Conservation (phyloP, 305 asterid genomes). For the Striga hermonthica region DNA sequence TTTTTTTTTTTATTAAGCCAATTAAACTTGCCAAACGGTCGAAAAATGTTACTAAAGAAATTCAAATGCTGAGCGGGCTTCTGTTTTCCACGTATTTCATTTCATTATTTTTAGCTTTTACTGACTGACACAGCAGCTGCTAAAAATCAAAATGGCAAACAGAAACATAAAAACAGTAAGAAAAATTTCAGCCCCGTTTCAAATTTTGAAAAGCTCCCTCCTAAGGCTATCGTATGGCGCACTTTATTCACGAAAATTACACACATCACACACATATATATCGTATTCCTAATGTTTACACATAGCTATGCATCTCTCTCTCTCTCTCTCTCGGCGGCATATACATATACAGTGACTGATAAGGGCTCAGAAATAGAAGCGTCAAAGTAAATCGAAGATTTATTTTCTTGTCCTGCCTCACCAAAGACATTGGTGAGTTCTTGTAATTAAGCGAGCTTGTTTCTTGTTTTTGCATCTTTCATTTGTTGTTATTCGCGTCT, state of each 20-base stretch:
- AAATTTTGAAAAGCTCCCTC: conserved; percentile 44
- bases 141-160: too few species aligned
- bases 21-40: too few species aligned
- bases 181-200: conserved; percentile 20
- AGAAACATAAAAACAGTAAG: too few species aligned
- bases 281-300: conserved; percentile 7
- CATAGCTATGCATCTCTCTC: conserved; percentile 22
- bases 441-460: conserved; percentile 28
- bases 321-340: not conserved
- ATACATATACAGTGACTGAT: not conserved
- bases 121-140: too few species aligned
- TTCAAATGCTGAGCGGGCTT: too few species aligned
- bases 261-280: conserved; percentile 4
- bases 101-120: too few species aligned
- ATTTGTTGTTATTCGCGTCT: not conserved
- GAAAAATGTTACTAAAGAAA: too few species aligned
- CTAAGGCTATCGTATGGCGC: conserved; percentile 29
- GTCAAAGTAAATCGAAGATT: conserved; percentile 11
- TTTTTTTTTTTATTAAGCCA: too few species aligned
- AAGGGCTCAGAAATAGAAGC: conserved; percentile 18
- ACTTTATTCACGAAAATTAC: too few species aligned
- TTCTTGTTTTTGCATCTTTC: conserved; percentile 18
- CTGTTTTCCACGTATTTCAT: too few species aligned
- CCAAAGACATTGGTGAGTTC: conserved; percentile 11
- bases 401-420: not conserved